Evolutionary conservation across 176 grass and related monocot genomes (phyloP).

Genomic region (Pontederia crassipes): DNA sequence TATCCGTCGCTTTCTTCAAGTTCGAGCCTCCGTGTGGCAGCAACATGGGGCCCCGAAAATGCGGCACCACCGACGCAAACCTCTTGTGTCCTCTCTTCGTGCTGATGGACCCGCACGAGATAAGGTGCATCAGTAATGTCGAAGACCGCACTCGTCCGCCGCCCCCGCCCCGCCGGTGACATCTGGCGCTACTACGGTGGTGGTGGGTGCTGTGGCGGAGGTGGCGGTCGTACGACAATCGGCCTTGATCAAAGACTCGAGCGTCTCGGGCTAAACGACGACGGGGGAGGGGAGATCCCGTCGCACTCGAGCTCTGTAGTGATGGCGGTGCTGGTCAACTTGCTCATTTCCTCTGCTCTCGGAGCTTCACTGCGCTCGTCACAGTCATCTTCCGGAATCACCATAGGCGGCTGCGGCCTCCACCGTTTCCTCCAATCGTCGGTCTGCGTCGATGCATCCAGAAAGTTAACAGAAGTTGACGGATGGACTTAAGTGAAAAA

Average conservation of each 20-base stretch:
- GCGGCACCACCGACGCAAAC: background rate
- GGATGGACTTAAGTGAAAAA: no score
- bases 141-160: constrained; percentile 53
- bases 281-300: constrained; percentile 66
- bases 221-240: constrained; percentile 12
- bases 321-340: no score
- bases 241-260: constrained; percentile 41
- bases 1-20: no score
- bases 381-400: no score
- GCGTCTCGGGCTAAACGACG: constrained; percentile 52
- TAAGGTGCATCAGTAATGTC: constrained; percentile 64
- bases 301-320: constrained; percentile 38
- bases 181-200: constrained; percentile 3
- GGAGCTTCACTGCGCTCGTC: no score
- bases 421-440: no score
- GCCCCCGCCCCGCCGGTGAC: constrained; percentile 12
- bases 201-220: background rate
- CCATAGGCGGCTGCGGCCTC: no score
- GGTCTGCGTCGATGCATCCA: no score
- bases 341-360: no score
- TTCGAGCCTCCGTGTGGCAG: no score
- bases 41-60: no score
- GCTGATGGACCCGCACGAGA: constrained; percentile 59
- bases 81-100: constrained; percentile 2
- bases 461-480: no score